Percentiles rank a stretch among this genome's conserved stretches.
These are phyloP conservation scores for Candolleomyces aberdarensis DNA, from an alignment of 768 basidiomycete genomes.

Conservation along the genomic window DNA sequence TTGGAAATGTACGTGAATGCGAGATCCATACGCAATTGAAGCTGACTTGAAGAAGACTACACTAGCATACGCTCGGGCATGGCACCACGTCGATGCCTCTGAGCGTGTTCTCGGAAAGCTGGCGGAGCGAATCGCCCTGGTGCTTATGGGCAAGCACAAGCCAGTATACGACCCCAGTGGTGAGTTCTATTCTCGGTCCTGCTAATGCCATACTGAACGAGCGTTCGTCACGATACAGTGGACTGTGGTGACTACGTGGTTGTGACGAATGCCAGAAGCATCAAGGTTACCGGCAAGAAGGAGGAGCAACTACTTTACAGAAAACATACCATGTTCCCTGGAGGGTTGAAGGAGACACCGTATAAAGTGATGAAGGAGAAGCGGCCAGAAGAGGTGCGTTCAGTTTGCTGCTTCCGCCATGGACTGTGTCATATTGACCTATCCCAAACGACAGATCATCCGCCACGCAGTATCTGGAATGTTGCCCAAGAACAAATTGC, in stretches of 20 bases:
- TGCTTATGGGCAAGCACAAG: constrained; percentile 99
- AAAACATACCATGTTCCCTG: constrained; percentile 90
- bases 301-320: constrained; percentile 82
- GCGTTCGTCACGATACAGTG: constrained; percentile 41
- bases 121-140: constrained; percentile 89
- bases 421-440: neutral
- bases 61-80: constrained; percentile 90
- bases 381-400: constrained; percentile 84
- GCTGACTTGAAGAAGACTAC: constrained; percentile 63
- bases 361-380: constrained; percentile 81
- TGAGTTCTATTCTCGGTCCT: constrained; percentile 31
- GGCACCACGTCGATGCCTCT: constrained; percentile 93
- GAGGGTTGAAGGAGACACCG: constrained; percentile 88
- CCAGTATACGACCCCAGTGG: constrained; percentile 93
- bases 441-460: constrained; percentile 64
- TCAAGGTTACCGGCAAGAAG: constrained; percentile 90
- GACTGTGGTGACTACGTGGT: constrained; percentile 99
- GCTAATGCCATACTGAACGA: neutral
- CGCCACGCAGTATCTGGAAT: constrained; percentile 95
- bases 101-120: constrained; percentile 93
- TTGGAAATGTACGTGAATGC: constrained; percentile 66
- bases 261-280: constrained; percentile 82
- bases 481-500: constrained; percentile 96
- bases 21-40: neutral
- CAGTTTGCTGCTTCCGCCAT: neutral